phyloP scores from a whole-genome alignment of 2,329 filamentous ascomycete genomes.

The Huntiella moniliformis region DNA sequence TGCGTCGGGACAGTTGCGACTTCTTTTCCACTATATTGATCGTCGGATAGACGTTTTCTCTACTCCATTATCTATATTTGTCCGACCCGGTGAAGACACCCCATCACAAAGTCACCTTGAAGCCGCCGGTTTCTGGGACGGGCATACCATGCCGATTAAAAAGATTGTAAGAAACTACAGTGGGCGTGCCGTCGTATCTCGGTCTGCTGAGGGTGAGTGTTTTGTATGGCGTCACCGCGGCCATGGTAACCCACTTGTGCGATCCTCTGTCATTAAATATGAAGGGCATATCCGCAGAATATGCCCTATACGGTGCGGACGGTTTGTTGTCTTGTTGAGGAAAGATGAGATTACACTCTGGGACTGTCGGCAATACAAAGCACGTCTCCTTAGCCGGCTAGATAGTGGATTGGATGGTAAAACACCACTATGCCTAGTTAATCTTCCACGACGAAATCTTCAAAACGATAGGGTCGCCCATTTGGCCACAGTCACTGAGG shows the following conservation, averaged over 20 bases:
- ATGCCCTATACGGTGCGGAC: conserved; percentile 56
- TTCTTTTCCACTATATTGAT: conserved; percentile 71
- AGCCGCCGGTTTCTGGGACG: conserved; percentile 56
- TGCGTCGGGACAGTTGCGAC: conserved; percentile 17
- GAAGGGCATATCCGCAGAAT: conserved; percentile 61
- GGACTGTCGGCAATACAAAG: conserved; percentile 49
- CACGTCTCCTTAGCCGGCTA: conserved; percentile 37
- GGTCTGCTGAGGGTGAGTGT: conserved; percentile 59
- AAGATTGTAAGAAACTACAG: conserved; percentile 77
- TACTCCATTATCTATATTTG: conserved; percentile 56
- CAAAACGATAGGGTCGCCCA: conserved; percentile 42
- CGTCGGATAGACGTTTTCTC: conserved; percentile 70
- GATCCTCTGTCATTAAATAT: conserved; percentile 49
- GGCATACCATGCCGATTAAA: conserved; percentile 61
- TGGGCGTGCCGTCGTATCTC: conserved; percentile 61
- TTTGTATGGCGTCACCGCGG: conserved; percentile 62
- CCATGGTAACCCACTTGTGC: conserved; percentile 19
- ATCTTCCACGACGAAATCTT: conserved; percentile 44
- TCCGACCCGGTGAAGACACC: conserved; percentile 42
- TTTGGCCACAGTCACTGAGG: conserved; percentile 65
- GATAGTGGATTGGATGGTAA: conserved; percentile 25
- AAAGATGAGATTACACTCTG: conserved; percentile 54
- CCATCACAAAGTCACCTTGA: conserved; percentile 40
- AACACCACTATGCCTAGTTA: conserved; percentile 62
- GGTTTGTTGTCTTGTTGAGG: conserved; percentile 65